Base-by-base conservation (phyloP, 2,329 filamentous ascomycete species). In the Zasmidium angulare region DNA sequence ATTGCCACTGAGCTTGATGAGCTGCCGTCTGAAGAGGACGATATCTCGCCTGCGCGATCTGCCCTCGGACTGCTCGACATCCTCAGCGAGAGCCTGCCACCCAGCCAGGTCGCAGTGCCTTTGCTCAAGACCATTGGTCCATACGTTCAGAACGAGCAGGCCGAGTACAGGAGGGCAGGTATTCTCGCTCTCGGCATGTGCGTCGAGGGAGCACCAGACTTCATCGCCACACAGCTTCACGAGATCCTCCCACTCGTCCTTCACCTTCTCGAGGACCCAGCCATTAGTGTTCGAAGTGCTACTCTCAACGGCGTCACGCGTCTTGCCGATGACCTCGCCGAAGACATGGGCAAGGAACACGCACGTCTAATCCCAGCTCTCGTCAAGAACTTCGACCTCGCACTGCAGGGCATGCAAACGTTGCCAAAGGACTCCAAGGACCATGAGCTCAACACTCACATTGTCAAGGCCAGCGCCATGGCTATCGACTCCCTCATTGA, bases 131-230 rank as follows among this genome's bases (percentile, higher is more conserved):
- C 90, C 55, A 89, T 98, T 66, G 88, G 91, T 40, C 84, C 85
- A 67, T 97, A 95, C 72, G 91, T 93, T 67, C 84, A 84, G 68
- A 88, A 86, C 72, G 77, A 83, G 60, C 84, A 96, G 71, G 84
- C 92, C 36, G 87, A 91, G 68, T 89, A 89, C 78, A 88, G 93
- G 61, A 90, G 93, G 77, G 93, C 93, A 56, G 93, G 90, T 77
- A 95, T 98, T 72, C 83, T 98, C 63, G 89, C 93, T 51, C 84
- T 99, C 3, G 93, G 93, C 60, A 96, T 93, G 81, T 93, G 91
- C 68, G 93, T 96, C 55, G 95, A 98, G 81, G 95, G 95, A 68
- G 93, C 95, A 26, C 95, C 95, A 17, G 95, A 99, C 76, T 99
- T 98, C 77, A 92, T 98, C 71, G 91, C 91, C 64, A 96, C 93